Base-by-base conservation (phyloP, 192 early-diverging fungal genomes). In the Entophlyctis luteolus region DNA sequence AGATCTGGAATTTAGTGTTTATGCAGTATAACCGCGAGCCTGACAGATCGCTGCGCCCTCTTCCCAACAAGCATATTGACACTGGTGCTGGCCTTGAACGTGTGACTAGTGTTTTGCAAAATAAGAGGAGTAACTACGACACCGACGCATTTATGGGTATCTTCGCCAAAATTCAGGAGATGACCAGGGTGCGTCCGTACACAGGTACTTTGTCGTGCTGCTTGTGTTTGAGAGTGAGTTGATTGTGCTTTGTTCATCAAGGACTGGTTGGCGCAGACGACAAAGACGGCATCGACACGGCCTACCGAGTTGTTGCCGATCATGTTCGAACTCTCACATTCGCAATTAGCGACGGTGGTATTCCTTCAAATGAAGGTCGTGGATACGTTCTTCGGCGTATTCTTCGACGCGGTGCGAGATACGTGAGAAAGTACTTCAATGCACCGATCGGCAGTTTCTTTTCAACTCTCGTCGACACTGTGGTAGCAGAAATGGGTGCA, bases 1-100 rank as follows among this genome's bases (percentile, higher is more conserved):
- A 98, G 80, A 95, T 98, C 75, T 98, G 96, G 96, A 98, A 98
- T 78, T 75, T 99, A 18, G 96, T 99, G 67, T 99, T 99, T 59
- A 99, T 99, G 85, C 89, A 97, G 76, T 99, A 91, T 85, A 96
- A 99, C 85, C 93, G 96, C 67, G 95, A 97, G 72, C 72, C 87
- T 10, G 93, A 94, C 75, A 86, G 93, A 33, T 84, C 78, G 12
- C 83, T 99, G 33, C 89, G 90, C 59, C 80, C 88, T 28, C 84
- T 99, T 37, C 96, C 96, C 34, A 93, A 87, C 79, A 92, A 95
- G 80, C 93, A 97, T 78, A 93, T 99, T 68, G 96, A 99, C 80
- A 99, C 96, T 23, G 96, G 96, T 8, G 87, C 97, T 88, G 96
- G 96, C 32, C 83, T 93, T 4, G 96, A 99, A 79, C 92, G 96